Conservation (phyloP, 305 asterid genomes). For the Rubia balearica region DNA sequence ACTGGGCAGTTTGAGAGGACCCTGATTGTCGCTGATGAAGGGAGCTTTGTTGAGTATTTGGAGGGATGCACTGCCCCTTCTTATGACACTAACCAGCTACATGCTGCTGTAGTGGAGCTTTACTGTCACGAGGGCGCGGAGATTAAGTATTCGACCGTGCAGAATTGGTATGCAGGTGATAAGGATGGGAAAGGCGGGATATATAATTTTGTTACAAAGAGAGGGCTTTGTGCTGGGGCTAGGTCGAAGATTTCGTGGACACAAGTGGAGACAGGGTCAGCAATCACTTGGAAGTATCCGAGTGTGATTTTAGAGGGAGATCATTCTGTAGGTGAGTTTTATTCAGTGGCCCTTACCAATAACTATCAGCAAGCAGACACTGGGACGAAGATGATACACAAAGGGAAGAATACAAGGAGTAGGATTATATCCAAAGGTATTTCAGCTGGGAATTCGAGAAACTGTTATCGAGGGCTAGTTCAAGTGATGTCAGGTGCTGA, state of each 20-base stretch:
- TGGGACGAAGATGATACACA: constrained; percentile 95
- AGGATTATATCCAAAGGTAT: constrained; percentile 92
- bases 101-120: constrained; percentile 90
- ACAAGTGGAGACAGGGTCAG: constrained; percentile 95
- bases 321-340: constrained; percentile 87
- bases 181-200: constrained; percentile 84
- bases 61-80: constrained; percentile 98
- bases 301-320: constrained; percentile 94
- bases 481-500: constrained; percentile 79
- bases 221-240: constrained; percentile 80
- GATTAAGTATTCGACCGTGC: constrained; percentile 90
- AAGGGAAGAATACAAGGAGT: constrained; percentile 88
- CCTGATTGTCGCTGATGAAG: constrained; percentile 81
- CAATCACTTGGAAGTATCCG: constrained; percentile 96
- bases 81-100: constrained; percentile 80
- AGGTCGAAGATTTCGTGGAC: constrained; percentile 92
- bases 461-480: constrained; percentile 86
- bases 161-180: constrained; percentile 97
- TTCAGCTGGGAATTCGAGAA: constrained; percentile 79
- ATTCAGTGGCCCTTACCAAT: constrained; percentile 90
- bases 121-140: constrained; percentile 73
- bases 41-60: constrained; percentile 85
- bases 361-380: constrained; percentile 94
- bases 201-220: constrained; percentile 77
- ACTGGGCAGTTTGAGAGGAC: constrained; percentile 98